These are phyloP conservation scores for Aspergillus pseudotamarii DNA, from an alignment of 2,329 filamentous ascomycete genomes.

Conservation along the genomic window DNA sequence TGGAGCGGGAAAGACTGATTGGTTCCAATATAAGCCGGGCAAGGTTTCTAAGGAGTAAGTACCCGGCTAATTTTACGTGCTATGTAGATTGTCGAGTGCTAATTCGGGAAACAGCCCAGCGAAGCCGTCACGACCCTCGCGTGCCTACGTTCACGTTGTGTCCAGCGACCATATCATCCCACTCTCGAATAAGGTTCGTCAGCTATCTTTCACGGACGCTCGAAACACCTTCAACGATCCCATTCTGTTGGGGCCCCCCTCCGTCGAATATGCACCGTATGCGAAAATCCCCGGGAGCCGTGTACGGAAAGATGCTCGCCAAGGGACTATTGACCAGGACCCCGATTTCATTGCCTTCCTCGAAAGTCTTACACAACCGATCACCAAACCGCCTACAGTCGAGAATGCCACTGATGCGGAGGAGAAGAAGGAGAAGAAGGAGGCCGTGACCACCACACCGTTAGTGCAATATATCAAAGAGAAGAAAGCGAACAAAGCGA, in stretches of 20 bases:
- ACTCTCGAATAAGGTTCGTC: conserved; percentile 71
- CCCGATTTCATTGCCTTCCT: conserved; percentile 94
- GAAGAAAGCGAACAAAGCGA: conserved; percentile 80
- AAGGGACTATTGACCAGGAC: conserved; percentile 96
- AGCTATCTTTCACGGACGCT: conserved; percentile 75
- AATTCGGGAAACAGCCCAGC: conserved; percentile 60
- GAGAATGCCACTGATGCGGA: conserved; percentile 54
- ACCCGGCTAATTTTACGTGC: background rate
- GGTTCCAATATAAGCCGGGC: conserved; percentile 71
- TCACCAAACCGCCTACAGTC: conserved; percentile 57
- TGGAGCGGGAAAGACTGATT: conserved; percentile 82
- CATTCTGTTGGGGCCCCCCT: conserved; percentile 75
- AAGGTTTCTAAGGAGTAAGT: conserved; percentile 83
- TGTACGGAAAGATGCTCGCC: conserved; percentile 76
- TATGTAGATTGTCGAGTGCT: background rate
- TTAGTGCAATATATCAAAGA: conserved; percentile 87
- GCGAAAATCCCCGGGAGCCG: conserved; percentile 78
- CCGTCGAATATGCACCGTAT: conserved; percentile 80
- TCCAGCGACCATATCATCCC: conserved; percentile 67
- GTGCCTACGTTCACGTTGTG: conserved; percentile 81
- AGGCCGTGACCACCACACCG: conserved; percentile 79
- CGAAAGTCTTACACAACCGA: conserved; percentile 77
- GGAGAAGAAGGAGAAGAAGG: conserved; percentile 56
- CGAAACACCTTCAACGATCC: conserved; percentile 73
- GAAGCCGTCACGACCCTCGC: conserved; percentile 78